A percentile compares a stretch with the other conserved stretches of the same genome.
Evolutionary conservation across 768 basidiomycete genomes (phyloP).

Genomic region (Mycena indigotica): DNA sequence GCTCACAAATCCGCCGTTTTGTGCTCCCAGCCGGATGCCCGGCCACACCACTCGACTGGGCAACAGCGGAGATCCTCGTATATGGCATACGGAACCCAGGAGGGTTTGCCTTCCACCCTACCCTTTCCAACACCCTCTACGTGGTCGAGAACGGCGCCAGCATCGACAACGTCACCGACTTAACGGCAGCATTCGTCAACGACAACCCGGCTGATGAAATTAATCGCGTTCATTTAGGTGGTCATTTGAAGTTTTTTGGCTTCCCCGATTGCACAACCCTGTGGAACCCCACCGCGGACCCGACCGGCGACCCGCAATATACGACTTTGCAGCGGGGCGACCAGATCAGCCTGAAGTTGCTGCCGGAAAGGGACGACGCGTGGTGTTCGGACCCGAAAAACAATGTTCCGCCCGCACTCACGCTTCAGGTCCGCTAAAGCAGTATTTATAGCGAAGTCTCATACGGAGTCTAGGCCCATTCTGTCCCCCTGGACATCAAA

Average conservation of each 20-base stretch:
- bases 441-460: too few relatives aligned
- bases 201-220: conserved; percentile 49
- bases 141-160: conserved; percentile 49
- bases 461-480: conserved; percentile 53
- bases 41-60: conserved; percentile 27
- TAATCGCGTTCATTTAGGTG: conserved; percentile 29
- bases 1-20: conserved; percentile 43
- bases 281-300: conserved; percentile 47
- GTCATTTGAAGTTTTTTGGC: conserved; percentile 33
- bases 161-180: conserved; percentile 41
- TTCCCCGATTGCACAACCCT: conserved; percentile 48
- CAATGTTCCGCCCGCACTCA: conserved; percentile 40
- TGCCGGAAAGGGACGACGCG: conserved; percentile 31
- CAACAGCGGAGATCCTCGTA: conserved; percentile 38
- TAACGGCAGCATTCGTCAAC: conserved; percentile 44
- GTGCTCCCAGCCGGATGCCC: conserved; percentile 14
- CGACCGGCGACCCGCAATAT: conserved; percentile 42
- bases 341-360: conserved; percentile 43
- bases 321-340: conserved; percentile 32
- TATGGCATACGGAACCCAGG: conserved; percentile 50
- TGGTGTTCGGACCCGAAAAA: conserved; percentile 38
- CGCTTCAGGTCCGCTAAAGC: too few relatives aligned
- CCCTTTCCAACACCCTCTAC: conserved; percentile 26
- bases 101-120: conserved; percentile 40
- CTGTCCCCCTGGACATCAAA: conserved; percentile 50